Base-by-base conservation (phyloP, 1,284 basidiomycete species). In the Pseudozyma thailandica region DNA sequence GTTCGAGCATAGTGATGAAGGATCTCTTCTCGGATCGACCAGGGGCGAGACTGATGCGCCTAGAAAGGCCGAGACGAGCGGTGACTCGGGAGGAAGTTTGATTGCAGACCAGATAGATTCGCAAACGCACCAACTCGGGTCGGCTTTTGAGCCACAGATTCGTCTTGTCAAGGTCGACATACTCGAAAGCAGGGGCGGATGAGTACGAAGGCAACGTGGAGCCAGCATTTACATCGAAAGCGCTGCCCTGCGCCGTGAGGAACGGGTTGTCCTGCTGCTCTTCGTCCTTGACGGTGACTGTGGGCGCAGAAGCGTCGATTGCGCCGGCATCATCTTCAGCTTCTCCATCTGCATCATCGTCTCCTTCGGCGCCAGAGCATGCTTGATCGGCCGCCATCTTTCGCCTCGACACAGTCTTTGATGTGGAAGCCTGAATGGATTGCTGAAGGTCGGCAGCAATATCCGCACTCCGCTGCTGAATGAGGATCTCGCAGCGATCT, bases 121-220 rank as follows among this genome's bases (percentile, higher is more conserved):
- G 71, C 13, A 69, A 35, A 16, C 71, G 65, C 6, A 65, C 57
- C 4, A 78, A 58, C 7, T 76, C 76, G 41, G 75, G 64, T 5
- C 76, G 74, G 33, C 64, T 70, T 33, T 55, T 63, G 15, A 74
- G 51, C 76, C 76, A 78, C 12, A 78, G 51, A 13, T 44, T 26
- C 20, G 62, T 37, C 38, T 57, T 57, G 15, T 64, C 65, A 15
- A 51, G 39, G 15, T 63, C 52, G 30, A 78, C 50, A 12, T 48
- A 38, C 13, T 75, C 60, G 28, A 70, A 78, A 2, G 38, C 49
- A 6, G 72, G 60, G 6, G 38, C 23, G 15, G 26, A 30, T n/a
- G 48, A 35, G 7, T 35, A 49, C 28, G 23, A 6, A 9, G 44
- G 38, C 3, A 16, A n/a, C 35, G 6, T 15, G 18, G 21, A 28